Evolutionary conservation across 2,329 filamentous ascomycete species (phyloP), one percentile per base, ranked within the genome.

Genomic region (Corinectria fuckeliana): DNA sequence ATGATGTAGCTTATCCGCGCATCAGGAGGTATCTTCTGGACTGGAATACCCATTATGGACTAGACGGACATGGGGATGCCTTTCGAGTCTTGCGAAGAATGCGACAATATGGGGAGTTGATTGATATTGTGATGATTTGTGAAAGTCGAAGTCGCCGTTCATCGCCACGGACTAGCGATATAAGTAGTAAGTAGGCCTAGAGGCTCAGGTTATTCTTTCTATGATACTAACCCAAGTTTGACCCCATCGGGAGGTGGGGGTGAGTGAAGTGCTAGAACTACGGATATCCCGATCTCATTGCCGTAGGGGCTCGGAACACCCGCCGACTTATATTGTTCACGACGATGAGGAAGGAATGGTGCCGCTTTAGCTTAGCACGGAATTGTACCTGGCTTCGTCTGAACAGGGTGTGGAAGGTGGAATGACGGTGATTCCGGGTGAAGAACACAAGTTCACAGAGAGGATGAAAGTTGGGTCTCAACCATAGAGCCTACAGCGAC

Each of bases 1-100:
- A 83, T 78, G 30, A 81, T 77, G 64, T 83, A 82, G 52, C 71
- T 77, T 20, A 75, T 74, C 42, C 77, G 66, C 26, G 71, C 67
- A 1, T 73, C 62, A 2, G 79, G 79, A 2, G 80, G 80, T 3
- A 63, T 61, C 25, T 68, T 61, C 21, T 69, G 66, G 14, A 75
- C 51, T 2, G 75, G 74, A 30, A 76, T 71, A 55, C 65, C 65
- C 74, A 76, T 76, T 18, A 0, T 64, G 50, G n/a, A 20, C 11
- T 65, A 57, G 49, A 18, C 48, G 23, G 28, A 38, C 1, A 13
- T 9, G 20, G 5, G 13, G 25, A 28, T 28, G 9, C 6, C 41
- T 28, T 20, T 11, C 11, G 10, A 23, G 20, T 18, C 2, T 16
- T 20, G 13, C 9, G 14, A 28, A 14, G 11, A 32, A 10, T n/a